These are phyloP conservation scores for Buddleja alternifolia DNA, from an alignment of 257 asterid species.

Conservation along the genomic window DNA sequence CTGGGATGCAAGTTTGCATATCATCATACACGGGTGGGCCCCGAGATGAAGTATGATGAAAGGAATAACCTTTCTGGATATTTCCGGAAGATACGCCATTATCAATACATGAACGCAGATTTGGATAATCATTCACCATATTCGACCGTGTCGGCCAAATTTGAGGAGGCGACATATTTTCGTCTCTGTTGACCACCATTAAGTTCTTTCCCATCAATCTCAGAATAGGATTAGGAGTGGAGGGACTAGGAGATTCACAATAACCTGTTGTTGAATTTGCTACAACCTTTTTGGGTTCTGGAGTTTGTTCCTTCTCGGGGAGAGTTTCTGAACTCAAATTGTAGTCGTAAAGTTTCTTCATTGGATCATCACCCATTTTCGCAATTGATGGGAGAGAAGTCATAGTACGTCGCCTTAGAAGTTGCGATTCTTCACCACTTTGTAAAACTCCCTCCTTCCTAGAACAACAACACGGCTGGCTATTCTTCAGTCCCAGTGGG, in stretches of 20 bases:
- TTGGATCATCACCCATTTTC: constrained; percentile 29
- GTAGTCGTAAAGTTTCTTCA: constrained; percentile 18
- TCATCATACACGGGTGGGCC: constrained; percentile 21
- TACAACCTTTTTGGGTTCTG: constrained; percentile 25
- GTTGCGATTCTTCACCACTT: constrained; percentile 44
- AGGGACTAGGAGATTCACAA: constrained; percentile 44
- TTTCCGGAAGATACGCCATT: constrained; percentile 30
- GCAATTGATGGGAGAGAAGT: constrained; percentile 29
- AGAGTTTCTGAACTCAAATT: too few relatives aligned
- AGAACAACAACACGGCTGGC: constrained; percentile 59
- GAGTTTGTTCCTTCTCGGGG: constrained; percentile 26
- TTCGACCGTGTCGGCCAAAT: constrained; percentile 22
- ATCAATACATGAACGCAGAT: constrained; percentile 22
- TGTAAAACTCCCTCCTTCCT: constrained; percentile 48
- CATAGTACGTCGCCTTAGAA: constrained; percentile 34
- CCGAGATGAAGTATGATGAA: constrained; percentile 30
- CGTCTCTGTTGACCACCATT: constrained; percentile 64
- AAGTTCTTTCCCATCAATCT: constrained; percentile 81
- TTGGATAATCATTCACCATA: constrained; percentile 27
- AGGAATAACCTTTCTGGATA: constrained; percentile 28
- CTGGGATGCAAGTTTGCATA: constrained; percentile 11
- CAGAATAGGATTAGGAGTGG: constrained; percentile 56
- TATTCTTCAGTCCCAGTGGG: constrained; percentile 37
- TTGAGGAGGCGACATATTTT: constrained; percentile 30
- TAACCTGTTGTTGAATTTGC: constrained; percentile 29